Percentiles rank a stretch among this genome's conserved stretches.
These are phyloP conservation scores for Ophiostoma pallidulum DNA, from an alignment of 2,329 filamentous ascomycete species.

Conservation along the genomic window DNA sequence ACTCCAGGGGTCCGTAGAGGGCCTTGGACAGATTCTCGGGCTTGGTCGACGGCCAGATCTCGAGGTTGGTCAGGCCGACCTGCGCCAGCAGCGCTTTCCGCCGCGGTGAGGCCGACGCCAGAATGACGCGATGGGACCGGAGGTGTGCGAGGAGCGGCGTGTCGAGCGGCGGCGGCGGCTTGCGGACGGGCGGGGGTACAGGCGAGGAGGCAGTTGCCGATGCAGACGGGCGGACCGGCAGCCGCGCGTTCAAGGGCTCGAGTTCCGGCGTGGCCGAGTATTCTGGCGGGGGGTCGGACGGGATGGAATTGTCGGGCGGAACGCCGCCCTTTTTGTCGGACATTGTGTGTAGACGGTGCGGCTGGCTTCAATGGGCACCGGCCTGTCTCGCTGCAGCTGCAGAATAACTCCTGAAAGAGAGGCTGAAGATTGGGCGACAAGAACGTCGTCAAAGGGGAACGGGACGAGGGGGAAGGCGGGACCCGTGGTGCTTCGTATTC, in stretches of 20 bases:
- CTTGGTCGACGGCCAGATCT: constrained; percentile 73
- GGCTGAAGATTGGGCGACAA: too few relatives aligned
- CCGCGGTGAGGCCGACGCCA: constrained; percentile 83
- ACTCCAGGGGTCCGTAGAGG: constrained; percentile 69
- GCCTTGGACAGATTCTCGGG: constrained; percentile 79
- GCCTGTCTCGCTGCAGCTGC: neutral
- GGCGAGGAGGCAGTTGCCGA: neutral
- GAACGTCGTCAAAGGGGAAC: too few relatives aligned
- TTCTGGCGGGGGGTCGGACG: constrained; percentile 35
- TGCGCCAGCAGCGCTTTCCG: constrained; percentile 71
- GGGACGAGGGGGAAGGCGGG: too few relatives aligned
- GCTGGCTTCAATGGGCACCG: neutral
- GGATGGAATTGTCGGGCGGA: constrained; percentile 10
- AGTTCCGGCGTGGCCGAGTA: constrained; percentile 36
- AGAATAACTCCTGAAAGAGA: neutral
- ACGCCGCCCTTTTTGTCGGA: constrained; percentile 4
- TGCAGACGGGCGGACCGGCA: neutral
- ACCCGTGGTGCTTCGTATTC: too few relatives aligned
- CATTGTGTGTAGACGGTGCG: constrained; percentile 6
- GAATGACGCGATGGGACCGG: constrained; percentile 69
- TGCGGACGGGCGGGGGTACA: constrained; percentile 28
- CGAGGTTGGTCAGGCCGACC: constrained; percentile 69
- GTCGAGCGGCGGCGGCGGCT: constrained; percentile 57
- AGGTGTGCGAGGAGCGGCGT: constrained; percentile 72
- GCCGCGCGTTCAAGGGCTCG: constrained; percentile 18